Evolutionary conservation across 192 early-diverging fungal species (phyloP).

Genomic region (Coemansia sp.): DNA sequence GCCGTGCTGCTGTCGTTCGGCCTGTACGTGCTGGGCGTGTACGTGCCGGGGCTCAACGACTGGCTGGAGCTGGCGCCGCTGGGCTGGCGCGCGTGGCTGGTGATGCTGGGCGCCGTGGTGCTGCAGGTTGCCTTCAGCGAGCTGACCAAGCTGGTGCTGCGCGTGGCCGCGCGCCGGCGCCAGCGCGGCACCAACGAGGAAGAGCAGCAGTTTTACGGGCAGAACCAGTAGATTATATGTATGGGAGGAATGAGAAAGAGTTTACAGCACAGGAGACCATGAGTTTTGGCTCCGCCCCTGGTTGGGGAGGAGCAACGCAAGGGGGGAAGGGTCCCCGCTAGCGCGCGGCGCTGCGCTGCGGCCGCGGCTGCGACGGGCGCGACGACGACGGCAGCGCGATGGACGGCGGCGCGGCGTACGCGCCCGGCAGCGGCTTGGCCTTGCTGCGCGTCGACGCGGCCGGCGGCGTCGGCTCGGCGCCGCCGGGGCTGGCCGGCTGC

Average conservation of each 20-base stretch:
- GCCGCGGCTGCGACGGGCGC: slow-evolving; percentile 36
- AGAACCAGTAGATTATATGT: neutral
- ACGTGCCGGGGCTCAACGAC: slow-evolving; percentile 62
- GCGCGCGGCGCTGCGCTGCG: slow-evolving; percentile 24
- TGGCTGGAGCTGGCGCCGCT: slow-evolving; percentile 61
- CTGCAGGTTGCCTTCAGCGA: slow-evolving; percentile 60
- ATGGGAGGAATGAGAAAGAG: no score
- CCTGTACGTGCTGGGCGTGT: slow-evolving; percentile 72
- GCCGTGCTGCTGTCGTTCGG: slow-evolving; percentile 69
- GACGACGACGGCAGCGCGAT: slow-evolving; percentile 22
- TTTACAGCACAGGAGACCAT: neutral
- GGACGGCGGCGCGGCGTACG: slow-evolving; percentile 12
- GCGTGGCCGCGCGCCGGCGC: slow-evolving; percentile 1
- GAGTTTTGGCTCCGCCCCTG: no score
- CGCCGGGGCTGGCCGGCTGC: slow-evolving; percentile 18
- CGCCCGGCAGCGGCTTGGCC: slow-evolving; percentile 8
- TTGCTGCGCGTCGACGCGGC: slow-evolving; percentile 23
- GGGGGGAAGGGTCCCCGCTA: no score
- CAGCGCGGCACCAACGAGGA: neutral
- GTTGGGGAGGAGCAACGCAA: no score
- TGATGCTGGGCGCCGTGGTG: slow-evolving; percentile 56
- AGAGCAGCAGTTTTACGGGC: neutral
- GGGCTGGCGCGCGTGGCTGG: slow-evolving; percentile 59
- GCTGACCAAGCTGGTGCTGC: slow-evolving; percentile 55
- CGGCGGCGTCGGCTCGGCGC: no score